Conservation (phyloP, 768 basidiomycete genomes). For the Cystobasidiopsis lactophilus region DNA sequence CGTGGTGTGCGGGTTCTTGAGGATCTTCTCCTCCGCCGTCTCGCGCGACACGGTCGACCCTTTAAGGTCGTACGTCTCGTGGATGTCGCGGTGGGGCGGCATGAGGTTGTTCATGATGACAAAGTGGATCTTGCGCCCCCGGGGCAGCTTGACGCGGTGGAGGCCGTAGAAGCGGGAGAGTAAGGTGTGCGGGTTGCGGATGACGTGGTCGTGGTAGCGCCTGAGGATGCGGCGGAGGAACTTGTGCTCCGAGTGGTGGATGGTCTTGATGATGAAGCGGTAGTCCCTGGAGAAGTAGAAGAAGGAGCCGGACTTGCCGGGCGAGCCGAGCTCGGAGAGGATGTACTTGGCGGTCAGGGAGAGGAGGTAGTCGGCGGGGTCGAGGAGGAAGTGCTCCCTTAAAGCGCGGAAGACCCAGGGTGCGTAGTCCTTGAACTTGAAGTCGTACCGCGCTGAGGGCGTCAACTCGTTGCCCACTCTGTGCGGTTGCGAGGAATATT, state of each 20-base stretch:
- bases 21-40: conserved; percentile 60
- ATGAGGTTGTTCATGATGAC: conserved; percentile 99
- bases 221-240: conserved; percentile 68
- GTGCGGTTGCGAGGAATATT: conserved; percentile 3
- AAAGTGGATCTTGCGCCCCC: conserved; percentile 88
- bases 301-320: conserved; percentile 95
- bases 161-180: conserved; percentile 88
- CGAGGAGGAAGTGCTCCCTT: conserved; percentile 81
- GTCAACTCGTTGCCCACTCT: conserved; percentile 95
- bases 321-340: conserved; percentile 87
- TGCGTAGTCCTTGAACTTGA: conserved; percentile 99
- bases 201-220: conserved; percentile 64
- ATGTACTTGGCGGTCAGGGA: conserved; percentile 95
- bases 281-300: conserved; percentile 99
- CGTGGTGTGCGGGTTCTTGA: conserved; percentile 62
- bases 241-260: conserved; percentile 80
- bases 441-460: conserved; percentile 92
- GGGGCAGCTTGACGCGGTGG: conserved; percentile 87
- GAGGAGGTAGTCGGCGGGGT: conserved; percentile 91
- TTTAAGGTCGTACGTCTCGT: conserved; percentile 94
- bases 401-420: conserved; percentile 94
- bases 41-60: conserved; percentile 64
- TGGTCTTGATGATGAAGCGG: conserved; percentile 99
- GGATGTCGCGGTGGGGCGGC: conserved; percentile 87
- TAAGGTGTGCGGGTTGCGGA: conserved; percentile 75